phyloP scores from a whole-genome alignment of 2,329 filamentous ascomycete species.

The Nannizziopsis barbatae region DNA sequence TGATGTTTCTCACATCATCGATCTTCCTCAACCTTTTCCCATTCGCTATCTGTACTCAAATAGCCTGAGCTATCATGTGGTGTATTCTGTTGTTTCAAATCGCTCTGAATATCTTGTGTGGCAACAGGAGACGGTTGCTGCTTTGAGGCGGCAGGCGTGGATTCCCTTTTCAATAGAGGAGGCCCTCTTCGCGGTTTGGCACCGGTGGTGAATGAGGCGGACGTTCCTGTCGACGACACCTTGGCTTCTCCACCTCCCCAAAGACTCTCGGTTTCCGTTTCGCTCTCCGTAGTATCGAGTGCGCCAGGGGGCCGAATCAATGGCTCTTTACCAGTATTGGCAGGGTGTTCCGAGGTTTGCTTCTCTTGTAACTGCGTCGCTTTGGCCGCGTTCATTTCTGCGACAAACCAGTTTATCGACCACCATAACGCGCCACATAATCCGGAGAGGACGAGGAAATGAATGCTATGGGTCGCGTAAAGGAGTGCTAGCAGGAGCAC shows the following conservation, averaged over 20 bases:
- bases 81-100: conserved; percentile 33
- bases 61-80: conserved; percentile 43
- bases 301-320: conserved; percentile 20
- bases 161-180: conserved; percentile 4
- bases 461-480: conserved; percentile 70
- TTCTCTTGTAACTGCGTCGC: conserved; percentile 39
- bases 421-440: conserved; percentile 79
- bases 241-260: conserved; percentile 15
- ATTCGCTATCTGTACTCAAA: conserved; percentile 71
- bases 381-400: conserved; percentile 47
- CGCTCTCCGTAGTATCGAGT: conserved; percentile 31
- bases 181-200: conserved; percentile 5
- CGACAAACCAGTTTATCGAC: conserved; percentile 93
- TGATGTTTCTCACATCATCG: neutral
- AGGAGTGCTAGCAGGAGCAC: conserved; percentile 64
- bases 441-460: conserved; percentile 72
- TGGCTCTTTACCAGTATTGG: neutral
- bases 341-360: conserved; percentile 1
- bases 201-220: conserved; percentile 15
- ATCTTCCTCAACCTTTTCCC: conserved; percentile 80
- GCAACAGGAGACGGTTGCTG: neutral
- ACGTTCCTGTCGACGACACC: conserved; percentile 5
- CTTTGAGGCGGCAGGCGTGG: conserved; percentile 36
- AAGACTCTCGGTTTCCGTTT: conserved; percentile 34
- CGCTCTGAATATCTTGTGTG: conserved; percentile 15